Base-by-base conservation (phyloP, 257 asterid species). In the Coffea eugenioides region DNA sequence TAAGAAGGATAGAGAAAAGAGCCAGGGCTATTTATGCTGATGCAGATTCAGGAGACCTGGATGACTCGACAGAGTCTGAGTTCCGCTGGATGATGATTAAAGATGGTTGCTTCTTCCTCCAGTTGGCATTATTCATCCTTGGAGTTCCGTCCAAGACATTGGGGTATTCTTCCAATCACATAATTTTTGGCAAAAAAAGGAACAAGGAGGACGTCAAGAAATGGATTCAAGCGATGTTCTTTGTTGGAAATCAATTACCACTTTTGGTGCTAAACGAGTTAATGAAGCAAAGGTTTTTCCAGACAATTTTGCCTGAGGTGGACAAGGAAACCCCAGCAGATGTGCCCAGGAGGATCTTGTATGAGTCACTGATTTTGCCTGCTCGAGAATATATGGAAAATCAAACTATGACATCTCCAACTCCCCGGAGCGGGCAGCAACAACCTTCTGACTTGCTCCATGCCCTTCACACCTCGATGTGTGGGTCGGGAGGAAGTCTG, bases 181-280 rank as follows among this genome's bases (percentile, higher is more conserved):
- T 23, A 0, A 1, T 75, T 43, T 57, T 83, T n/a, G 76, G 80
- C 7, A 18, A 57, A 57, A 57, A 57, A 5, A 0, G 16, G n/a
- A 69, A n/a, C 6, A 66, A 3, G 3, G 31, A 31, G 12, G 71
- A 70, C 5, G 48, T 27, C 39, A 39, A 73, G 21, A 62, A 5
- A 61, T 84, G 84, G 84, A 76, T 78, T 0, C 31, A 69, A 61
- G 79, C 87, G 18, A 68, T 81, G 69, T 74, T 81, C n/a, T 66
- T 59, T 4, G 79, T 66, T 0, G 83, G 87, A 2, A 84, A 84
- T 65, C 85, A 84, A 27, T 78, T 81, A 14, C 87, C 87, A 0
- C 5, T 78, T 0, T 69, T 81, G 12, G 87, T 81, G 6, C 75
- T 84, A 4, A 69, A 57, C 20, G 75, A 74, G 62, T 4, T 84